Conservation (phyloP, 495 filamentous ascomycete species). For the Neurospora africana region DNA sequence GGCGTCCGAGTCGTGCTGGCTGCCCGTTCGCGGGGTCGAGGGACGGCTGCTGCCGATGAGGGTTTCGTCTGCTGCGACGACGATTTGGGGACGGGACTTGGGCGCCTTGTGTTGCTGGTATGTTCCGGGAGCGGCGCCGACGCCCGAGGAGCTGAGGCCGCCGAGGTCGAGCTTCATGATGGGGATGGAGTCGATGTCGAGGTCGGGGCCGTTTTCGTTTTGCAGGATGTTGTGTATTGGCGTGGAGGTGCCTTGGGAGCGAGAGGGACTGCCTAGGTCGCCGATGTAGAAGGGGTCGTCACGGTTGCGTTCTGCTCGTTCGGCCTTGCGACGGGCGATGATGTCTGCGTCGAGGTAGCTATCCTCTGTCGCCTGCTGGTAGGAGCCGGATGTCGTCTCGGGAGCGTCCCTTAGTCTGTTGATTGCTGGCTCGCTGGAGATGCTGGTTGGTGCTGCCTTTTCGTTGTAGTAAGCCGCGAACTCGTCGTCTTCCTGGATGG, state of each 20-base stretch:
- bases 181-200: conserved; percentile 89
- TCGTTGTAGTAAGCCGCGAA: conserved; percentile 67
- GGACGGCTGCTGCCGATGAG: conserved; percentile 28
- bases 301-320: conserved; percentile 66
- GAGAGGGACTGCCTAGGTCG: conserved; percentile 31
- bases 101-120: conserved; percentile 9
- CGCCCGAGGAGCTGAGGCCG: conserved; percentile 23
- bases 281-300: conserved; percentile 95
- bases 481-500: conserved; percentile 47
- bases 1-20: conserved; percentile 35
- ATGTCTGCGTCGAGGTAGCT: conserved; percentile 54
- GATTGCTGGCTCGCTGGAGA: conserved; percentile 41
- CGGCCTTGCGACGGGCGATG: conserved; percentile 49
- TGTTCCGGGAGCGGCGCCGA: background rate
- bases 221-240: conserved; percentile 62
- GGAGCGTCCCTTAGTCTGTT: conserved; percentile 35
- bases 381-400: conserved; percentile 41
- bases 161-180: conserved; percentile 82
- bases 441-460: conserved; percentile 28
- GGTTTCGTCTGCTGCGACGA: conserved; percentile 55
- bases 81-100: conserved; percentile 37
- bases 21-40: conserved; percentile 26
- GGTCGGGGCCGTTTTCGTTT: conserved; percentile 54
- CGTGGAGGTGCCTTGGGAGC: conserved; percentile 41
- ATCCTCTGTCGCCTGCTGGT: conserved; percentile 50